Base-by-base conservation (phyloP, 2,329 filamentous ascomycete species). In the Colletotrichum orchidophilum region DNA sequence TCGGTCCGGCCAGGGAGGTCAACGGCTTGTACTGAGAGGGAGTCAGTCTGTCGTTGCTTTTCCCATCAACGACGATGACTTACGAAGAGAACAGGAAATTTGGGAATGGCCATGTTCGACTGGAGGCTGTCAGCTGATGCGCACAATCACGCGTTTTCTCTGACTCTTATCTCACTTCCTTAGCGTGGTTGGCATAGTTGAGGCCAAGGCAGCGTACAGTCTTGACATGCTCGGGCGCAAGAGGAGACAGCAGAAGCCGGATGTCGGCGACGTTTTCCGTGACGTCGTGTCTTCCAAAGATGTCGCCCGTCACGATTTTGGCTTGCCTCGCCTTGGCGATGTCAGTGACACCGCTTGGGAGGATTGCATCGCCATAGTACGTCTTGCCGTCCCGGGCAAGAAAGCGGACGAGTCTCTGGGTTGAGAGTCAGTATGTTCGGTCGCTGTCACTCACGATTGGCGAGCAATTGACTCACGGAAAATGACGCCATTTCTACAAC, bases 361-460 rank as follows among this genome's bases (percentile, higher is more conserved):
- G 86, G 66, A 94, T 89, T 71, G 93, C 92, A 81, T 95, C 92
- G 75, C 93, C 93, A 74, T 94, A 93, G 81, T 93, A 92, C 42
- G 88, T 87, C 66, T 85, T 85, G 78, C 92, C 92, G 76, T 94
- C 91, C 75, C 87, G 89, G 76, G 92, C 90, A 9, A 94, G 87
- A 82, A 94, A 95, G 63, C 93, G 91, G 75, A 95, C 84, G 49
- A 95, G 90, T 76, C 91, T 89, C 90, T 94, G 76, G 39, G 64
- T 61, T 42, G 53, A 33, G 31, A 18, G 58, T 71, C 55, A 55
- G 71, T 66, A 21, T 27, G 21, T n/a, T n/a, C n/a, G 59, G 33
- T 12, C 33, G 15, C 12, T 31, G 21, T 24, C 50, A n/a, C 27
- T 12, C 50, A 59, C 15, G 11, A 15, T 42, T 24, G 39, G 8